These are phyloP conservation scores for Neocallimastix lanati DNA, from an alignment of 192 early-diverging fungal species.

Conservation along the genomic window DNA sequence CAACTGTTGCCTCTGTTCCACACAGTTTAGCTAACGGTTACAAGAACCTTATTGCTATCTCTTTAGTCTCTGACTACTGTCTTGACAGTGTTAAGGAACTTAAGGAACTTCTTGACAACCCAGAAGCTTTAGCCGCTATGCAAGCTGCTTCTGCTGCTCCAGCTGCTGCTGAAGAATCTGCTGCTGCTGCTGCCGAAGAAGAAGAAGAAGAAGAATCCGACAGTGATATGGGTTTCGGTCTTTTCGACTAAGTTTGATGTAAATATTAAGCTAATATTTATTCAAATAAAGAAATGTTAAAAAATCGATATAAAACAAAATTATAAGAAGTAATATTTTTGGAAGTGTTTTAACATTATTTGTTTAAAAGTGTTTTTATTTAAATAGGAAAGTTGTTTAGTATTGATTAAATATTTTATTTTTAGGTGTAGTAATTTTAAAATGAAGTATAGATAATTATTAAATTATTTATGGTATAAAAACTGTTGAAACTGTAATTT, in stretches of 20 bases:
- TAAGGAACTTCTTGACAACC: slow-evolving; percentile 88
- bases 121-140: slow-evolving; percentile 57
- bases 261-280: neutral
- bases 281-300: neutral
- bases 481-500: too few species aligned
- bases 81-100: slow-evolving; percentile 13
- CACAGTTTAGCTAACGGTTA: slow-evolving; percentile 93
- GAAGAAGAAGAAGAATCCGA: slow-evolving; percentile 63
- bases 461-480: too few species aligned
- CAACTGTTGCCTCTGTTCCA: slow-evolving; percentile 71
- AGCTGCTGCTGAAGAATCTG: slow-evolving; percentile 32
- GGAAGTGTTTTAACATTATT: too few species aligned
- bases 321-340: too few species aligned
- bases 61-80: slow-evolving; percentile 2
- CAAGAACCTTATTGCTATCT: slow-evolving; percentile 49
- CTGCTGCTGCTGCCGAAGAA: slow-evolving; percentile 42
- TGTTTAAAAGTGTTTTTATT: too few species aligned
- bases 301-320: neutral
- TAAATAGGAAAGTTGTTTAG: too few species aligned
- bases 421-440: too few species aligned
- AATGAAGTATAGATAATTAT: too few species aligned
- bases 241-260: slow-evolving; percentile 5
- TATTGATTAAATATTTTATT: too few species aligned
- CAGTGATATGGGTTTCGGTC: slow-evolving; percentile 82
- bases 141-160: slow-evolving; percentile 53